Base-by-base conservation (phyloP, 352 stramenopile species). In the Globisporangium radiosum region DNA sequence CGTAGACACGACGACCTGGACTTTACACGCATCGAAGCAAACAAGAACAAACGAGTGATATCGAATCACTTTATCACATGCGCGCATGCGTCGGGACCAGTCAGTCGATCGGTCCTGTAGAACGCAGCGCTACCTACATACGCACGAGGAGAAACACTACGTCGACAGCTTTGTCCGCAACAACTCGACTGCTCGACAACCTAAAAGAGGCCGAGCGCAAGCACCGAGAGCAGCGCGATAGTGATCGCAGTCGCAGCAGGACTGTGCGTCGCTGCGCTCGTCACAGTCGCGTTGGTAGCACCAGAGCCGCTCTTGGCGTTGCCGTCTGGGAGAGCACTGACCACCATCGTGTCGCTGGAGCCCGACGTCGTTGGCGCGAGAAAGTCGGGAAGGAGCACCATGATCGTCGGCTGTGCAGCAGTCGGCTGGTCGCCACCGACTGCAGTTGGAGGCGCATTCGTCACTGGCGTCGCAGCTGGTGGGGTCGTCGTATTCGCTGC, bases 321-420 rank as follows among this genome's bases (percentile, higher is more conserved):
- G 17, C 63, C 54, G 25, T 61, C 60, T 1, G 25, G 25, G 13
- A 62, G 55, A 47, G 69, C 66, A 40, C 69, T 75, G 52, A 77
- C 37, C 14, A 63, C 73, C 73, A 83, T 76, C 47, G 68, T 63
- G 39, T 72, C 79, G 17, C 70, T 68, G 0, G 75, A 85, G 37
- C 75, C 72, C 44, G 72, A 79, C 25, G n/a, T 14, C n/a, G 17
- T 37, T 9, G 60, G 59, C 7, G 73, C 70, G n/a, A 85, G 64
- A 42, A 75, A 78, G 45, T 79, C 75, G 3, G 72, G 75, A 49
- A 85, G 54, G 7, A 85, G 56, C 44, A 85, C 72, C 75, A 85
- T 85, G 58, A 85, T 78, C 39, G 75, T 81, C n/a, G 70, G 65
- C 14, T 73, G 72, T 10, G 51, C 44, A 53, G 76, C 70, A n/a